Evolutionary conservation across 768 basidiomycete genomes (phyloP).

Genomic region (Agaricus sinodeliciosus): DNA sequence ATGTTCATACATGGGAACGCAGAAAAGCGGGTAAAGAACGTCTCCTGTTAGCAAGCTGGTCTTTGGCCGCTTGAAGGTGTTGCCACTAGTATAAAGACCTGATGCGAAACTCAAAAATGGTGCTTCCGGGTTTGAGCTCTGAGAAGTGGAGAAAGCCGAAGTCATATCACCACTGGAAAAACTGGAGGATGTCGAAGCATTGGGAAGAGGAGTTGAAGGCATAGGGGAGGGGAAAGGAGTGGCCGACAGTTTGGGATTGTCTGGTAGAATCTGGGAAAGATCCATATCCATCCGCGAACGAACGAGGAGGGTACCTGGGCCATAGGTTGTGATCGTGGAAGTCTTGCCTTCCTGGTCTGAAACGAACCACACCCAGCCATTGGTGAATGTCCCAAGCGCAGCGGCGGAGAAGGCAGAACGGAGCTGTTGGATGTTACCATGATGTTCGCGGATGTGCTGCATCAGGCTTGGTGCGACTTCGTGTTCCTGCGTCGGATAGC

Average conservation of each 20-base stretch:
- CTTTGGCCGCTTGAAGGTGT: constrained; percentile 14
- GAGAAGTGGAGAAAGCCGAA: constrained; percentile 20
- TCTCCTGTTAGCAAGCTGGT: constrained; percentile 36
- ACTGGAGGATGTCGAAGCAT: constrained; percentile 35
- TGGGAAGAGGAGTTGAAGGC: constrained; percentile 21
- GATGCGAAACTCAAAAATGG: constrained; percentile 3
- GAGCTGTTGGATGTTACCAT: constrained; percentile 60
- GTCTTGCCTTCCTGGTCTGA: constrained; percentile 51
- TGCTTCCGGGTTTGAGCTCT: constrained; percentile 18
- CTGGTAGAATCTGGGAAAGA: constrained; percentile 8
- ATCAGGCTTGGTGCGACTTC: constrained; percentile 28
- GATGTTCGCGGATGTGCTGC: constrained; percentile 35
- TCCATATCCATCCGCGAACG: constrained; percentile 39
- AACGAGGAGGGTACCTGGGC: constrained; percentile 82
- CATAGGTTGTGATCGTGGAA: constrained; percentile 82
- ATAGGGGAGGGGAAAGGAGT: constrained; percentile 17
- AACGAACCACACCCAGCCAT: constrained; percentile 88
- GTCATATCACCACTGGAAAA: constrained; percentile 22
- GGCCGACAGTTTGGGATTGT: neutral
- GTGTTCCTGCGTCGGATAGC: constrained; percentile 29
- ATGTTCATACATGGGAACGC: constrained; percentile 76
- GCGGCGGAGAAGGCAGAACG: constrained; percentile 74
- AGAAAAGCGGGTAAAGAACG: constrained; percentile 67
- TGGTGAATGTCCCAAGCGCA: constrained; percentile 69
- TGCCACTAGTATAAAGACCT: constrained; percentile 5